Evolutionary conservation across 371 early-diverging fungal genomes (phyloP).

Genomic region (Lichtheimia corymbifera): DNA sequence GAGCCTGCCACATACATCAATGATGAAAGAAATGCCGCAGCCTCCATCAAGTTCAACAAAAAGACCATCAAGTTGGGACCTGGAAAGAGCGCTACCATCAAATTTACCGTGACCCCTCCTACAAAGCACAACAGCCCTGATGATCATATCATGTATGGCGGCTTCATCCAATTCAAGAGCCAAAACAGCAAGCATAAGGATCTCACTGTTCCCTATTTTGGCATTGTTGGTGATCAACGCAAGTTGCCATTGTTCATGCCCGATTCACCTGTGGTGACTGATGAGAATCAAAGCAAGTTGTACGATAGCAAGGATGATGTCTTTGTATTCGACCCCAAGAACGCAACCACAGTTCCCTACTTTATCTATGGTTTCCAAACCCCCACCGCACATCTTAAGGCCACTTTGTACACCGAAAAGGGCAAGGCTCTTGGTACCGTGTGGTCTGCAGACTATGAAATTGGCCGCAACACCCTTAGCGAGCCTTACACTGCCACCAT

Average conservation of each 20-base stretch:
- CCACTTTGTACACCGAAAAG: constrained; percentile 14
- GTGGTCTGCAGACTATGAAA: constrained; percentile 3
- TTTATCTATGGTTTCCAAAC: constrained; percentile 16
- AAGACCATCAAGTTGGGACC: constrained; percentile 29
- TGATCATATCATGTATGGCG: constrained; percentile 34
- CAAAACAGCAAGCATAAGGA: neutral
- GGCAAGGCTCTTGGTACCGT: constrained; percentile 21
- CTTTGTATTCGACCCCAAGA: constrained; percentile 14
- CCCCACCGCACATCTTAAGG: constrained; percentile 17
- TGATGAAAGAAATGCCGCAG: constrained; percentile 12
- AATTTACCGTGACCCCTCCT: constrained; percentile 42
- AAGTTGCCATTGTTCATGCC: constrained; percentile 27
- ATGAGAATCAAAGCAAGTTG: constrained; percentile 1
- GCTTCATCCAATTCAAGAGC: constrained; percentile 28
- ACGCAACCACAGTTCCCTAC: constrained; percentile 12
- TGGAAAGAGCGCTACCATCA: constrained; percentile 37
- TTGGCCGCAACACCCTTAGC: constrained; percentile 19
- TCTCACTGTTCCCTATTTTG: constrained; percentile 52
- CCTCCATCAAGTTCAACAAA: constrained; percentile 28
- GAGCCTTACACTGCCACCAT: neutral
- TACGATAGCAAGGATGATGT: constrained; percentile 10
- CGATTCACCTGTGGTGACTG: constrained; percentile 8
- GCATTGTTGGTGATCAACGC: constrained; percentile 46
- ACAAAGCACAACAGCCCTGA: constrained; percentile 16
- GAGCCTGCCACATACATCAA: constrained; percentile 14